phyloP scores from a whole-genome alignment of 495 filamentous ascomycete genomes.

The Penicillium paxilli region DNA sequence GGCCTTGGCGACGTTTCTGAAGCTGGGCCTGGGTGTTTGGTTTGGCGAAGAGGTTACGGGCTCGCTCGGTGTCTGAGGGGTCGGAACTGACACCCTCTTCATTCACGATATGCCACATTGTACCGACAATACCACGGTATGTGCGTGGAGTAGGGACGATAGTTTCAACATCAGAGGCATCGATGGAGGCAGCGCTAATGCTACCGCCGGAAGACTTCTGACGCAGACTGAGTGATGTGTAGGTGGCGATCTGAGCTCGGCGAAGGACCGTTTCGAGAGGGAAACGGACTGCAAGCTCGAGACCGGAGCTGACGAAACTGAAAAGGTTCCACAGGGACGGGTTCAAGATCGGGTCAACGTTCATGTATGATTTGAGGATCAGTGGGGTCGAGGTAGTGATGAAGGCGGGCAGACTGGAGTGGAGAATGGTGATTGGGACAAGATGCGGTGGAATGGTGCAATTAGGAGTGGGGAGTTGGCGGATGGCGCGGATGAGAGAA shows the following conservation, averaged over 20 bases:
- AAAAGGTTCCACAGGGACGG: slow-evolving; percentile 76
- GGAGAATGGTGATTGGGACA: slow-evolving; percentile 78
- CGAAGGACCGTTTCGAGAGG: slow-evolving; percentile 91
- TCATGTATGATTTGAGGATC: slow-evolving; percentile 72
- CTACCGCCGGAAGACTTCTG: slow-evolving; percentile 57
- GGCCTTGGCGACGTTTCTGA: slow-evolving; percentile 60
- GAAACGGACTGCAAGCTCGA: slow-evolving; percentile 81
- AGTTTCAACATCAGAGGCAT: slow-evolving; percentile 58
- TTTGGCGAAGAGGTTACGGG: slow-evolving; percentile 35
- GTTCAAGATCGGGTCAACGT: slow-evolving; percentile 78
- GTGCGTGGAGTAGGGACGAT: slow-evolving; percentile 62
- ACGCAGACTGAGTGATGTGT: slow-evolving; percentile 45
- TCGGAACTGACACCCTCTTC: slow-evolving; percentile 68
- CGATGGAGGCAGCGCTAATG: slow-evolving; percentile 36
- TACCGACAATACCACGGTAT: slow-evolving; percentile 80
- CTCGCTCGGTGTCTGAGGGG: slow-evolving; percentile 32
- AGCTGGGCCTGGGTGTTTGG: slow-evolving; percentile 32
- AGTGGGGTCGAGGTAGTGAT: slow-evolving; percentile 79
- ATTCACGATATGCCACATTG: slow-evolving; percentile 80
- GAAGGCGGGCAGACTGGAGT: slow-evolving; percentile 78
- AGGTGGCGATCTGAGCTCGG: slow-evolving; percentile 76
- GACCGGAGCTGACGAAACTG: slow-evolving; percentile 71
- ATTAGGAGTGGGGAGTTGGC: slow-evolving; percentile 66
- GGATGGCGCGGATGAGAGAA: slow-evolving; percentile 71
- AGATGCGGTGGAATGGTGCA: slow-evolving; percentile 70